Evolutionary conservation across 164 flowering plant species (phyloP).

Genomic region (Tinospora cordifolia): DNA sequence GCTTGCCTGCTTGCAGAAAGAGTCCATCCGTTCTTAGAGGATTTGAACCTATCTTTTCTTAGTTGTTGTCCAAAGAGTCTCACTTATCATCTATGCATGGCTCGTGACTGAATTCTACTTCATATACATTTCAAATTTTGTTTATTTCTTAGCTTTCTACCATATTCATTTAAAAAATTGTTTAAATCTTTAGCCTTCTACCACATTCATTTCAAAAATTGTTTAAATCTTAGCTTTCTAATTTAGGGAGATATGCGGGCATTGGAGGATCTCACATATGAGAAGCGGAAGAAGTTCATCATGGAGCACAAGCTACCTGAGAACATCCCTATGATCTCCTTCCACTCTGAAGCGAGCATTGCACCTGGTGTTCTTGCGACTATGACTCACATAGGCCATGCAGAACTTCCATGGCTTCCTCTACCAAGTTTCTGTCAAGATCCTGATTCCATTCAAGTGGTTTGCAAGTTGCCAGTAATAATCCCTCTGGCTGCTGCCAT

Average conservation of each 20-base stretch:
- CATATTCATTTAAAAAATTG: too few relatives aligned
- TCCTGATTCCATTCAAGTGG: conserved; percentile 22
- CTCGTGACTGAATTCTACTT: too few relatives aligned
- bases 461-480: conserved; percentile 50
- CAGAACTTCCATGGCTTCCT: conserved; percentile 78
- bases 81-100: too few relatives aligned
- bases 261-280: conserved; percentile 88
- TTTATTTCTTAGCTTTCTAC: too few relatives aligned
- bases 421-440: conserved; percentile 28
- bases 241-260: conserved; percentile 76
- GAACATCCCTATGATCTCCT: conserved; percentile 64
- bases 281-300: conserved; percentile 71
- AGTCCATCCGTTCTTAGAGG: too few relatives aligned
- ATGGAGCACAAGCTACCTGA: conserved; percentile 61
- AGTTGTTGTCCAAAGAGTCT: too few relatives aligned
- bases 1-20: too few relatives aligned
- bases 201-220: neutral
- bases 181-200: too few relatives aligned
- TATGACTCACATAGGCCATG: conserved; percentile 82
- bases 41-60: neutral
- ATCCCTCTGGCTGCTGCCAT: conserved; percentile 77
- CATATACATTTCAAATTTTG: too few relatives aligned
- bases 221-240: neutral
- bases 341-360: conserved; percentile 68
- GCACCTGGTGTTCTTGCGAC: conserved; percentile 66